A percentile compares a stretch with the other conserved stretches of the same genome.
phyloP scores from a whole-genome alignment of 805 yeast genomes.

The Ogataea nakhonphanomensis region DNA sequence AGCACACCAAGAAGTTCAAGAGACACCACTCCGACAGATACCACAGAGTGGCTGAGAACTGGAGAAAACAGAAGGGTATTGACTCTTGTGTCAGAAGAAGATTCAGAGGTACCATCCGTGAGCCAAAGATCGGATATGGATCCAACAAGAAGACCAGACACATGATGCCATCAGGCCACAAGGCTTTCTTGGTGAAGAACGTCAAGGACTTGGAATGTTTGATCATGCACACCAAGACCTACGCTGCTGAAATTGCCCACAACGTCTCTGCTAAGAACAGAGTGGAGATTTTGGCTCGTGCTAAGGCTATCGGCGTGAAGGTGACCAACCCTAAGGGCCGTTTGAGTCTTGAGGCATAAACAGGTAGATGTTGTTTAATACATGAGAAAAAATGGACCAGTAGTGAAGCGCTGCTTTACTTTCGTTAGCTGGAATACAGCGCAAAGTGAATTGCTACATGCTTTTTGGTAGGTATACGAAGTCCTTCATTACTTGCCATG shows the following conservation, averaged over 20 bases:
- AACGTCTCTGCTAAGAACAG: slow-evolving; percentile 98
- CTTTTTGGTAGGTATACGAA: too few relatives aligned
- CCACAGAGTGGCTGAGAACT: slow-evolving; percentile 95
- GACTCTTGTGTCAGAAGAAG: slow-evolving; percentile 99
- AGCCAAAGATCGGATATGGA: slow-evolving; percentile 99
- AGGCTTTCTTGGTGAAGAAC: slow-evolving; percentile 92
- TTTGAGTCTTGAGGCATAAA: slow-evolving; percentile 94
- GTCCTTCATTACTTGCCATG: neutral
- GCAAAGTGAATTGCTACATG: too few relatives aligned
- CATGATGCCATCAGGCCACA: slow-evolving; percentile 97
- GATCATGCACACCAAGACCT: slow-evolving; percentile 95
- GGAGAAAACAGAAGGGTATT: slow-evolving; percentile 99
- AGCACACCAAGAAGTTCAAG: slow-evolving; percentile 98
- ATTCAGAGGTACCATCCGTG: slow-evolving; percentile 98
- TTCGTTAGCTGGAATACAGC: too few relatives aligned
- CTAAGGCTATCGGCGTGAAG: slow-evolving; percentile 97
- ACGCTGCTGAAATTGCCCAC: slow-evolving; percentile 99
- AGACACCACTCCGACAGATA: slow-evolving; percentile 99
- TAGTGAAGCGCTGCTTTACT: neutral
- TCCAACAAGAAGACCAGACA: slow-evolving; percentile 98
- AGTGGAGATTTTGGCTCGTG: slow-evolving; percentile 92
- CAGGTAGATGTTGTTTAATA: slow-evolving; percentile 10
- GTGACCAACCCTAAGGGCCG: slow-evolving; percentile 99
- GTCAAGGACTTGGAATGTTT: slow-evolving; percentile 89
- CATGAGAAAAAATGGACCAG: slow-evolving; percentile 7